Evolutionary conservation across 768 basidiomycete species (phyloP), one percentile per base, ranked within the genome.

Genomic region (Boletus coccyginus): DNA sequence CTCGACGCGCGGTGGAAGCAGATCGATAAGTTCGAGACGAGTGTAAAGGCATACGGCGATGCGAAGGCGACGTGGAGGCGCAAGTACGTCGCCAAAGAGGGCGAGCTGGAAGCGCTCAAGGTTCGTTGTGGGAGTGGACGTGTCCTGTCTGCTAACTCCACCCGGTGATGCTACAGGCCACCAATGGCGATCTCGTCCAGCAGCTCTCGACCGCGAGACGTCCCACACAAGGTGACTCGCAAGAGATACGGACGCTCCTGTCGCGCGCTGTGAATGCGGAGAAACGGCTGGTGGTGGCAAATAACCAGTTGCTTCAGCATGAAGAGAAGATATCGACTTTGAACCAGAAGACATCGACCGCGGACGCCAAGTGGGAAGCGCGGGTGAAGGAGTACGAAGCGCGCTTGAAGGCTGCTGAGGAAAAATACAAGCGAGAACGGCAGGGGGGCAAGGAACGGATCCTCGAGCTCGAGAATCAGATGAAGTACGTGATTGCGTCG

Each of bases 381-480:
- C 79, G 95, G n/a, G 91, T 98, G 44, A 88, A 87, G 71, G 95
- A 98, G 72, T 94, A 95, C 64, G 93, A 97, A 73, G 69, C 82
- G 14, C 75, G 90, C 17, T 67, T 94, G 59, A 87, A 86, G 70
- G 84, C 86, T 0, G 92, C 92, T 0, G 92, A 94, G 65, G 95
- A 98, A 77, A 87, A 86, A 68, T 85, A 93, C 61, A 98, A 98
- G 79, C 80, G 92, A 52, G 94, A 96, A 76, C 78, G 91, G 57
- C 95, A 98, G 65, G 97, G 96, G 5, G 83, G 87, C 43, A 99
- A 98, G 74, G 96, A 98, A 73, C 75, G 91, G 21, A 76, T 89
- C 1, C 62, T 70, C 12, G 90, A 93, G 71, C 74, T 93, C 55
- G 87, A 91, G 71, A 83, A 69, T 52, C 83, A 81, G 63, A 71